Conservation (phyloP, 2,329 filamentous ascomycete species). For the Thelonectria olida region DNA sequence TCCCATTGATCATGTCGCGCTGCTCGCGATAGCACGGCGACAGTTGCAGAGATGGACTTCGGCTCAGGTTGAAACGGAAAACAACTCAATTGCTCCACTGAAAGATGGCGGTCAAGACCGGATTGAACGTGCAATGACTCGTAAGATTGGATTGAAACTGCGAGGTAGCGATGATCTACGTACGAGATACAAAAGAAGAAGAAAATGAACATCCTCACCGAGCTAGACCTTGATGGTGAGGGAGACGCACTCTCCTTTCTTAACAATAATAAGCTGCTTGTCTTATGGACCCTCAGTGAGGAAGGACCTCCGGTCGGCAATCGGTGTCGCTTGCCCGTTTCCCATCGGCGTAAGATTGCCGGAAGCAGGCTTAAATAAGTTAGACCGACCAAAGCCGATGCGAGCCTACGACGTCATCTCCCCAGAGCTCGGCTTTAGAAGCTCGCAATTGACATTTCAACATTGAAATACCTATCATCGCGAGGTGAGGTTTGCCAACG, state of each 20-base stretch:
- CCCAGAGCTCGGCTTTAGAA: neutral
- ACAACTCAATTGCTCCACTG: constrained; percentile 1
- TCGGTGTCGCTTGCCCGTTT: neutral
- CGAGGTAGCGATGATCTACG: neutral
- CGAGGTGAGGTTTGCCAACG: too few species aligned
- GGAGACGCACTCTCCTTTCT: neutral
- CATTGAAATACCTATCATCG: too few species aligned
- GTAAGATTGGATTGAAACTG: too few species aligned
- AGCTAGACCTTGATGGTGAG: neutral
- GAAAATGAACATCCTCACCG: neutral
- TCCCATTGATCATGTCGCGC: neutral
- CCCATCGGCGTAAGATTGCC: neutral
- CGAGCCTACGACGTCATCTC: constrained; percentile 23
- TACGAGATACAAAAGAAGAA: neutral
- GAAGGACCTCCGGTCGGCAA: neutral
- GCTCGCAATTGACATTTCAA: neutral
- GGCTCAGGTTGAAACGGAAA: neutral
- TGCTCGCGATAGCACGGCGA: neutral
- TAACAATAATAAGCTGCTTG: neutral
- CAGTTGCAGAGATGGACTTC: neutral
- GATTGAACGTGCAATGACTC: neutral
- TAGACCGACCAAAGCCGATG: constrained; percentile 25
- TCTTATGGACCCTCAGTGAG: neutral
- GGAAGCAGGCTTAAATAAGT: neutral
- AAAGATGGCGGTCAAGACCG: constrained; percentile 1